These are phyloP conservation scores for Salix viminalis DNA, from an alignment of 345 rosid species.

Conservation along the genomic window DNA sequence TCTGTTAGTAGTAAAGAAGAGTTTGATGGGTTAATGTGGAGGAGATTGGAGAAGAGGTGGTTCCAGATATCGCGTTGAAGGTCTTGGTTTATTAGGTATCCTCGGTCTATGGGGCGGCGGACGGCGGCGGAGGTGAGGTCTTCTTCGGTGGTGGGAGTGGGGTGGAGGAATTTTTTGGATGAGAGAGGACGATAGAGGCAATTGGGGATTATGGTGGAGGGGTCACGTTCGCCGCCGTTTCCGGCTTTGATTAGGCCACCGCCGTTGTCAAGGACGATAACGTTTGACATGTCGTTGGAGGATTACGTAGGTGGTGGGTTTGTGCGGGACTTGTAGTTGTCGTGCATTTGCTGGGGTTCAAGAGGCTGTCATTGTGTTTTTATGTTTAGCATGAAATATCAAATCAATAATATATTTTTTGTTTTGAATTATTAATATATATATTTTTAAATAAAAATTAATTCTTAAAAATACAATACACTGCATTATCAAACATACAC, in stretches of 20 bases:
- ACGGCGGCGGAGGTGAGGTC: constrained; percentile 91
- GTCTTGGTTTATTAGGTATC: constrained; percentile 80
- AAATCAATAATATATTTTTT: too few relatives aligned
- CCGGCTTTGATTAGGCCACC: constrained; percentile 81
- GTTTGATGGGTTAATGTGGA: constrained; percentile 49
- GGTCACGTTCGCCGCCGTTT: constrained; percentile 79
- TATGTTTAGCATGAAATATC: too few relatives aligned
- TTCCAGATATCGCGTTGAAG: constrained; percentile 89
- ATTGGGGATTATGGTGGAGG: constrained; percentile 61
- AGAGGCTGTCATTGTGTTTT: too few relatives aligned
- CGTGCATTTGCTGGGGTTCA: neutral
- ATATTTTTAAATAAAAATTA: too few relatives aligned
- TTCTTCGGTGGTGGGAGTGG: constrained; percentile 43
- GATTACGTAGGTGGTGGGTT: neutral
- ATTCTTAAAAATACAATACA: too few relatives aligned
- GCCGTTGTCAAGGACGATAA: constrained; percentile 91
- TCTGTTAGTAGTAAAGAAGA: constrained; percentile 78
- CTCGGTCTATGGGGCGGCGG: constrained; percentile 95
- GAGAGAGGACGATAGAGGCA: constrained; percentile 79
- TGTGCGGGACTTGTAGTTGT: neutral
- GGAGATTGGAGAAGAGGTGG: constrained; percentile 63
- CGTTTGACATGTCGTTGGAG: constrained; percentile 45
- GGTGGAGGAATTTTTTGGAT: constrained; percentile 67
- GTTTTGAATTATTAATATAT: too few relatives aligned
- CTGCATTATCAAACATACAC: too few relatives aligned